Conservation (phyloP, 2,329 filamentous ascomycete species). For the Cercospora sp. region DNA sequence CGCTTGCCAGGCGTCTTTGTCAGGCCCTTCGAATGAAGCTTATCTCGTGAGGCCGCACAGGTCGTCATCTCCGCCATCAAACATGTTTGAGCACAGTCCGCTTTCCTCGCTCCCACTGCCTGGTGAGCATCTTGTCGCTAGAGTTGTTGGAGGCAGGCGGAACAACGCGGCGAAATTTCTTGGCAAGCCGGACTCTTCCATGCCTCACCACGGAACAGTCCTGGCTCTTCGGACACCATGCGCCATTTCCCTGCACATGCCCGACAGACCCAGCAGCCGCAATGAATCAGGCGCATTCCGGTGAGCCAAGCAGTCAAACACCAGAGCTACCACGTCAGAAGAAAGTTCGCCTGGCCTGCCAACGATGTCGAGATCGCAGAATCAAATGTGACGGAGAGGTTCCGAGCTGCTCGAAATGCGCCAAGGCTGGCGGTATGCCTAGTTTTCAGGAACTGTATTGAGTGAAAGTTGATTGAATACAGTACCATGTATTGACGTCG, state of each 20-base stretch:
- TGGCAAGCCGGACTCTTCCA: background rate
- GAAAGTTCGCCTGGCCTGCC: slow-evolving; percentile 12
- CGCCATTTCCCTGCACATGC: background rate
- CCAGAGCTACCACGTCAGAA: background rate
- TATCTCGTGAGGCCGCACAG: too few species aligned
- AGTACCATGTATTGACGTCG: slow-evolving; percentile 9
- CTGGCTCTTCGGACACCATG: background rate
- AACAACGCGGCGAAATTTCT: background rate
- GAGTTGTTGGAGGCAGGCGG: background rate
- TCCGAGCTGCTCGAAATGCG: slow-evolving; percentile 14
- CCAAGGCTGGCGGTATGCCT: slow-evolving; percentile 6
- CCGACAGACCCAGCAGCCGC: background rate
- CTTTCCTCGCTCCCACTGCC: too few species aligned
- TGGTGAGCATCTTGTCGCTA: background rate
- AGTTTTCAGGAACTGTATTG: background rate
- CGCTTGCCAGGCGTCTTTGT: too few species aligned
- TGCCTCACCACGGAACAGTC: background rate
- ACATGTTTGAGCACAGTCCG: too few species aligned
- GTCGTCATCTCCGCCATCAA: too few species aligned
- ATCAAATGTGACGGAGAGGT: slow-evolving; percentile 13
- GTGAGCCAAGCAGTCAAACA: background rate
- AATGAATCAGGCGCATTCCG: background rate
- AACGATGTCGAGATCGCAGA: slow-evolving; percentile 13
- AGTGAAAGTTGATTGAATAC: background rate
- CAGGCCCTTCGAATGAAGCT: too few species aligned